phyloP scores from a whole-genome alignment of 2,329 filamentous ascomycete genomes.

The Didymella arachidicola region DNA sequence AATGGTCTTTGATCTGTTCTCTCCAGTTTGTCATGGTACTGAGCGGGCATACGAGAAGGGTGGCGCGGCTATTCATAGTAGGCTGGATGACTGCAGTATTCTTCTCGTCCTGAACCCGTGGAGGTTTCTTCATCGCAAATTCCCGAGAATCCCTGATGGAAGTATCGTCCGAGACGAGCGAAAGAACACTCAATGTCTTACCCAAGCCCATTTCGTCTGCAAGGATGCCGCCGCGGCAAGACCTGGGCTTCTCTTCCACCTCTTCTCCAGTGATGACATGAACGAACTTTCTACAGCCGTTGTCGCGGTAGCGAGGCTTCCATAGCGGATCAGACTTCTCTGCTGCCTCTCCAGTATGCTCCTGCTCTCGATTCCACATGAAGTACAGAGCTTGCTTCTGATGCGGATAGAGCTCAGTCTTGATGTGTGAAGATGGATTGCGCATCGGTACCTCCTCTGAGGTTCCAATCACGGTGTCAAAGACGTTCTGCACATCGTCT shows the following conservation, averaged over 20 bases:
- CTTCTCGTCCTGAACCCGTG: conserved; percentile 5
- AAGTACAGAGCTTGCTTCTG: conserved; percentile 92
- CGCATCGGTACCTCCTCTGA: conserved; percentile 75
- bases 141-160: conserved; percentile 68
- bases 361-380: conserved; percentile 79
- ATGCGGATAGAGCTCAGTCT: conserved; percentile 75
- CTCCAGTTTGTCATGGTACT: conserved; percentile 96
- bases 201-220: conserved; percentile 62
- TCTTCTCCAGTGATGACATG: conserved; percentile 81
- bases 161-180: conserved; percentile 68
- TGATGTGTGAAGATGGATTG: conserved; percentile 71
- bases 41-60: conserved; percentile 85
- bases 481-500: conserved; percentile 83
- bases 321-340: conserved; percentile 77
- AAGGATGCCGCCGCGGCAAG: conserved; percentile 56
- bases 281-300: conserved; percentile 70
- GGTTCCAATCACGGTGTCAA: conserved; percentile 79
- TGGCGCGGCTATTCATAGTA: conserved; percentile 75
- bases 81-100: conserved; percentile 27
- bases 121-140: conserved; percentile 66
- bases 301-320: conserved; percentile 67
- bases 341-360: conserved; percentile 66
- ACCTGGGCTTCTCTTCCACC: conserved; percentile 42
- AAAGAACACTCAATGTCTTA: conserved; percentile 77
- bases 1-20: conserved; percentile 85